Conservation (phyloP, 2,329 filamentous ascomycete species). For the Zelopaecilomyces penicillatus region DNA sequence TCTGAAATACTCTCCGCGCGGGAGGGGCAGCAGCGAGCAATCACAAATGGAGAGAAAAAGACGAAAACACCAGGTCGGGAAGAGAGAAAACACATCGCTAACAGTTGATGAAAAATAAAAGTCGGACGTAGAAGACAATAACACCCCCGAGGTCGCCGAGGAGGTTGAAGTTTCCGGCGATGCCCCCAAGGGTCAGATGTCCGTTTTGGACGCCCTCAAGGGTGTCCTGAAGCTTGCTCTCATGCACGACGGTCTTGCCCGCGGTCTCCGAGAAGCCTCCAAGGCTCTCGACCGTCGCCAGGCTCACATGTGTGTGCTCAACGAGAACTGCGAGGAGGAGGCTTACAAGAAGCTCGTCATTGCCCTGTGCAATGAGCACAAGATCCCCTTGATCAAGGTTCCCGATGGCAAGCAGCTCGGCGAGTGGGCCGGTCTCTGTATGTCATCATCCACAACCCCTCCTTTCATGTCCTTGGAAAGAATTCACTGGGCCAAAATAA, state of each 20-base stretch:
- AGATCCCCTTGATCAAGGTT: slow-evolving; percentile 99
- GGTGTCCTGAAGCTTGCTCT: slow-evolving; percentile 97
- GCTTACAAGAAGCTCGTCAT: slow-evolving; percentile 99
- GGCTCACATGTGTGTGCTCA: slow-evolving; percentile 99
- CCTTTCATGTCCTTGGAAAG: neutral
- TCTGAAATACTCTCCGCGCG: too few relatives aligned
- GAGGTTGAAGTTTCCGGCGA: slow-evolving; percentile 97
- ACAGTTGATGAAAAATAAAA: slow-evolving; percentile 28
- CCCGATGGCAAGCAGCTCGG: slow-evolving; percentile 99
- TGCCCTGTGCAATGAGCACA: slow-evolving; percentile 97
- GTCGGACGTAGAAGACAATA: slow-evolving; percentile 99
- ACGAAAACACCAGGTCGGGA: slow-evolving; percentile 51
- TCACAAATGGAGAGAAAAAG: slow-evolving; percentile 33
- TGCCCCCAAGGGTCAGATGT: slow-evolving; percentile 89
- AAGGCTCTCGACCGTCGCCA: slow-evolving; percentile 98
- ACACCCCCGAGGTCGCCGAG: slow-evolving; percentile 69
- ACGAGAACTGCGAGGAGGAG: slow-evolving; percentile 99
- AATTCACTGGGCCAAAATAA: neutral
- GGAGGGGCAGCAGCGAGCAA: too few relatives aligned
- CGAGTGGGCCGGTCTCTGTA: slow-evolving; percentile 99
- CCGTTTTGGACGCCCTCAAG: slow-evolving; percentile 96
- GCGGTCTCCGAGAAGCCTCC: slow-evolving; percentile 94
- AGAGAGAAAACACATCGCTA: slow-evolving; percentile 25
- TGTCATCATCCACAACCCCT: slow-evolving; percentile 33
- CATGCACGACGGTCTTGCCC: slow-evolving; percentile 98